Evolutionary conservation across 2,329 filamentous ascomycete species (phyloP), one percentile per base, ranked within the genome.

Genomic region (Penicillium verrucosum): DNA sequence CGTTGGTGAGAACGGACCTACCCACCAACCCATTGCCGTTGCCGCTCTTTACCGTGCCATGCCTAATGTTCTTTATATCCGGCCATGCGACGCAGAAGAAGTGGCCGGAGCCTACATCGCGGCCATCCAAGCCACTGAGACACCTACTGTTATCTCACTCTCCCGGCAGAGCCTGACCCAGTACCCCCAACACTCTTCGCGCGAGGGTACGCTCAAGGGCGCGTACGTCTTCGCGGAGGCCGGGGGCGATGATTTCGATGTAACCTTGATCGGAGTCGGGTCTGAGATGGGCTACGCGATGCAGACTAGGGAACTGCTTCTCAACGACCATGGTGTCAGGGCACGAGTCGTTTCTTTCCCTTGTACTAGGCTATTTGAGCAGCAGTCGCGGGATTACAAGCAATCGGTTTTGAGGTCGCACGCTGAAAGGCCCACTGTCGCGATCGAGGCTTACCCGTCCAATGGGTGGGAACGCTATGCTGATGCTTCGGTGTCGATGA

Each of bases 61-160:
- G 83, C 84, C 84, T 0, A 85, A 86, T 57, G 59, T 87, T 0
- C 71, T 82, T 1, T 86, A 85, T 66, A 83, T 87, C 53, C 81
- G 84, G 0, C 84, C 84, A 0, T 77, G 78, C 44, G 84, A 87
- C 58, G 78, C 76, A 46, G 82, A 86, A 63, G 84, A 87, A 69
- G 72, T 70, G 5, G 73, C 73, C 2, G 78, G 77, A 8, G 77
- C 77, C 1, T 77, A 72, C 63, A 71, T 74, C n/a, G 67, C 70
- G 1, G 78, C 77, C 1, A 65, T 80, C 18, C 65, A 66, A 10
- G 70, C 72, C n/a, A 75, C 68, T 52, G 60, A 71, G 32, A 73
- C 71, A 0, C 74, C 77, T 0, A 73, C 67, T 7, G 79, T 80
- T 50, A 77, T 79, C 54, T 78, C 77, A 7, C 69, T 74, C 12